Evolutionary conservation across 805 yeast species (phyloP), one percentile per base, ranked within the genome.

Genomic region (Suhomyces pyralidae): DNA sequence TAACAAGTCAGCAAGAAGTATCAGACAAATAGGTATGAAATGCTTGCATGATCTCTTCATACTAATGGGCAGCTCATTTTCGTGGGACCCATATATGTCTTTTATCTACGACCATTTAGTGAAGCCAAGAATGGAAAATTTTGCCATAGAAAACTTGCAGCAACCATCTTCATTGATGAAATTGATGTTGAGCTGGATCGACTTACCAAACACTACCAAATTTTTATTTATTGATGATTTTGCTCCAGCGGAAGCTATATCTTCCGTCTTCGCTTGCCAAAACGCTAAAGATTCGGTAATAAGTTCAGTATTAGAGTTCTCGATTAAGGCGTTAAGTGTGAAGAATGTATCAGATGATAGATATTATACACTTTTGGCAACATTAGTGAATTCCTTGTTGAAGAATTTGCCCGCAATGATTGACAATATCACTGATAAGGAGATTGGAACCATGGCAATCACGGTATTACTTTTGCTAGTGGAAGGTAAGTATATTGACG

Each of bases 121-220:
- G 12, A 60, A 66, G 19, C 91, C 96, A 7, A 81, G 96, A 61
- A 73, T 94, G 59, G 73, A 55, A 0, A 73, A 78, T 10, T 93
- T 93, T 67, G 86, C 86, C 3, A 78, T 71, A 40, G 96, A 88
- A 61, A 94, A 93, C 65, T 73, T 86, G 30, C 96, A 90, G 63
- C 90, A 87, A 61, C 85, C 93, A 0, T 90, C 97, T 0, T 80
- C 96, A 0, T 65, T 93, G 44, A 71, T 92, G 81, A 81, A 76
- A 51, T 64, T 90, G 8, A 79, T 93, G 61, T 68, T 82, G 6
- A 70, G 79, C 7, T 81, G 96, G 84, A 64, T 75, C 20, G 68
- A 64, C 17, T 54, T 58, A 3, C 70, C 73, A 5, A 70, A 72
- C 20, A 74, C 85, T 38, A 70, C 77, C 46, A 73, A 74, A 12